These are phyloP conservation scores for Adenanthera pavonina DNA, from an alignment of 306 rosid genomes.

Conservation along the genomic window DNA sequence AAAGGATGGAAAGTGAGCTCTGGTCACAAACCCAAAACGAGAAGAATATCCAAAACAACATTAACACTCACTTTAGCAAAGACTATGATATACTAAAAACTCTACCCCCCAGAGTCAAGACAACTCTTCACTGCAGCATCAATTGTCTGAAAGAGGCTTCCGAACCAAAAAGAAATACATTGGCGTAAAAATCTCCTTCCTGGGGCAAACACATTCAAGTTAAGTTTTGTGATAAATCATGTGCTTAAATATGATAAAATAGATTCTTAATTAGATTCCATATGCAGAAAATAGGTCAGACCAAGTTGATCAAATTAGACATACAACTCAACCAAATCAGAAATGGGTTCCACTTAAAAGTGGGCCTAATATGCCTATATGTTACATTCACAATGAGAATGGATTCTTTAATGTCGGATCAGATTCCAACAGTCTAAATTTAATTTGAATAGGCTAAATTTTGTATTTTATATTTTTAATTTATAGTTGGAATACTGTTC, in stretches of 20 bases:
- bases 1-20: not conserved
- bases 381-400: too few relatives aligned
- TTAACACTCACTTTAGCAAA: not conserved
- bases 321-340: too few relatives aligned
- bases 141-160: conserved; percentile 60
- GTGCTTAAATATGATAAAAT: not conserved
- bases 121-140: conserved; percentile 10
- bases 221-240: conserved; percentile 1
- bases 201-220: conserved; percentile 40
- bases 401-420: too few relatives aligned
- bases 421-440: too few relatives aligned
- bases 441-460: too few relatives aligned
- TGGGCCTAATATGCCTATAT: too few relatives aligned
- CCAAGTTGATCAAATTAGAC: not conserved
- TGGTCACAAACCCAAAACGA: conserved; percentile 18
- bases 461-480: too few relatives aligned
- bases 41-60: conserved; percentile 31
- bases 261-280: not conserved
- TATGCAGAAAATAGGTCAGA: not conserved
- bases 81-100: not conserved
- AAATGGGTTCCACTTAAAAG: too few relatives aligned
- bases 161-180: conserved; percentile 94
- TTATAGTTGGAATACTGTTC: too few relatives aligned
- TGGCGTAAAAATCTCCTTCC: conserved; percentile 96
- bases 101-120: conserved; percentile 5